Evolutionary conservation across 768 basidiomycete species (phyloP).

Genomic region (Leccinum fibrillosum): DNA sequence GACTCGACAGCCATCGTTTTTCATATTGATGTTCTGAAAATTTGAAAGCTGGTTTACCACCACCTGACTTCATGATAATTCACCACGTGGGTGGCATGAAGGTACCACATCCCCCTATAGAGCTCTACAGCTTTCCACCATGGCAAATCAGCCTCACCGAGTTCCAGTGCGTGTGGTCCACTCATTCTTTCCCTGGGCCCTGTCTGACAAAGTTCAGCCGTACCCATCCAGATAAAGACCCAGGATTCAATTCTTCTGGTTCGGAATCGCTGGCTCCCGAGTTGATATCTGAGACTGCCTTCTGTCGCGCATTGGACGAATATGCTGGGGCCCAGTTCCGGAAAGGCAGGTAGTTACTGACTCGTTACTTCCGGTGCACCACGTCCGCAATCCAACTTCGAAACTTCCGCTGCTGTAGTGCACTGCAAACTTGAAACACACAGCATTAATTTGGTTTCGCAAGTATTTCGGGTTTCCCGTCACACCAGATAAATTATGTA

Average conservation of each 20-base stretch:
- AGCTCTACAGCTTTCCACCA: constrained; percentile 76
- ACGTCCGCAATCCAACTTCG: not conserved
- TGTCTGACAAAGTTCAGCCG: constrained; percentile 15
- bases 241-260: not conserved
- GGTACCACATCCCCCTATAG: constrained; percentile 45
- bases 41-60: constrained; percentile 51
- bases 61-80: constrained; percentile 77
- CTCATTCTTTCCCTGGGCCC: not conserved
- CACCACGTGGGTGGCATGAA: constrained; percentile 49
- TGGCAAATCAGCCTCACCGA: constrained; percentile 85
- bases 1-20: constrained; percentile 10
- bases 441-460: not conserved
- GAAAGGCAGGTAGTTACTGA: constrained; percentile 57
- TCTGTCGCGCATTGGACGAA: constrained; percentile 70
- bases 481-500: not conserved
- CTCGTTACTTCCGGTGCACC: constrained; percentile 3
- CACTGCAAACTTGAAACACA: not conserved
- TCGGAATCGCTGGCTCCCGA: constrained; percentile 3
- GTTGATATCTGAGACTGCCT: constrained; percentile 50
- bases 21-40: constrained; percentile 23
- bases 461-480: too few species aligned
- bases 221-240: constrained; percentile 18
- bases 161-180: constrained; percentile 54
- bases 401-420: not conserved
- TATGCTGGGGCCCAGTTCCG: constrained; percentile 75